Conservation (phyloP, 2,329 filamentous ascomycete genomes). For the Tolypocladium inflatum region DNA sequence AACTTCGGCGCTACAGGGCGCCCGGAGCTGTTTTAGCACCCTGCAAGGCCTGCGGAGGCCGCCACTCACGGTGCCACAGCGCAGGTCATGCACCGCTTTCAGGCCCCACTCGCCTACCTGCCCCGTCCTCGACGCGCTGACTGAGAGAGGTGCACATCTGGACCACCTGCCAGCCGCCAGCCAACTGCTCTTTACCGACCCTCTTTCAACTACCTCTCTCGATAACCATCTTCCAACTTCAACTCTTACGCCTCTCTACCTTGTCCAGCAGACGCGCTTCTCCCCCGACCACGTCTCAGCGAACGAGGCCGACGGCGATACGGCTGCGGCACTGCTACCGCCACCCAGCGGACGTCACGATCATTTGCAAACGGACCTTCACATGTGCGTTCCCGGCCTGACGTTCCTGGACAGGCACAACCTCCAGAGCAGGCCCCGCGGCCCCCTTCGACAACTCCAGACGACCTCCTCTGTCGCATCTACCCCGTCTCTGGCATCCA, state of each 20-base stretch:
- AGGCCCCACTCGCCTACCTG: not conserved
- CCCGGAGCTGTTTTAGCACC: not conserved
- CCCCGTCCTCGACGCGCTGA: not conserved
- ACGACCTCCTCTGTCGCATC: conserved; percentile 1
- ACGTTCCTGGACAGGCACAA: conserved; percentile 2
- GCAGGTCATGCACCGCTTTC: not conserved
- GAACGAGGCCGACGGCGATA: not conserved
- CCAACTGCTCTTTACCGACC: not conserved
- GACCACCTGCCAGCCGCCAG: not conserved
- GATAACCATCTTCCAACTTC: not conserved
- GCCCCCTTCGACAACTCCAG: not conserved
- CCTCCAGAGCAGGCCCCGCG: not conserved
- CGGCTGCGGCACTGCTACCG: not conserved
- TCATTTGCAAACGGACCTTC: not conserved
- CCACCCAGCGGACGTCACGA: not conserved
- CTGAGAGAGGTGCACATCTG: not conserved
- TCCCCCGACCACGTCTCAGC: not conserved
- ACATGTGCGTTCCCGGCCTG: conserved; percentile 4
- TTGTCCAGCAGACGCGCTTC: not conserved
- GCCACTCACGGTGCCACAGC: not conserved
- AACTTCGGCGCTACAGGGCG: not conserved
- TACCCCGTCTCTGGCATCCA: conserved; percentile 1
- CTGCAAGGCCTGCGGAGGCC: not conserved
- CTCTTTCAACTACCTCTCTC: conserved; percentile 3
- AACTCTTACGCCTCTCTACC: not conserved